A percentile compares a stretch with the other conserved stretches of the same genome.
phyloP scores from a whole-genome alignment of 1,139 yeast species.

The Blastobotrys raffinosifermentans region DNA sequence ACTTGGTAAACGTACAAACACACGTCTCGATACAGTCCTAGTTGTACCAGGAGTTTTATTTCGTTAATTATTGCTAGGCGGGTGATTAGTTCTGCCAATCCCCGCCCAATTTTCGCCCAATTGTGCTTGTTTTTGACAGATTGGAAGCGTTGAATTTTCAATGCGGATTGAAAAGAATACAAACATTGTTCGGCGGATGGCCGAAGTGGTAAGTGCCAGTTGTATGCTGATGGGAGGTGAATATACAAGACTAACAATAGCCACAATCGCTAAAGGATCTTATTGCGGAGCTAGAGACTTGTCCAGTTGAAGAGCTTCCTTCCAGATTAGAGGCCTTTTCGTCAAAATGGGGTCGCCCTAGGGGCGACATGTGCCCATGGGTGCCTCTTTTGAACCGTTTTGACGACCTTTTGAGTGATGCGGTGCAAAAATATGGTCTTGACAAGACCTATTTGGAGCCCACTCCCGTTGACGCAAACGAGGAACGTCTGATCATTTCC shows the following conservation, averaged over 20 bases:
- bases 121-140: too few relatives aligned
- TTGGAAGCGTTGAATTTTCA: too few relatives aligned
- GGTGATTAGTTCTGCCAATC: too few relatives aligned
- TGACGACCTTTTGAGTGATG: conserved; percentile 56
- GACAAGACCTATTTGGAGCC: conserved; percentile 43
- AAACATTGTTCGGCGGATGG: conserved; percentile 25
- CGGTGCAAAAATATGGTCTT: conserved; percentile 51
- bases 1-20: too few relatives aligned
- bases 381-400: conserved; percentile 67
- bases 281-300: conserved; percentile 35
- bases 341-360: conserved; percentile 54
- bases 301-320: conserved; percentile 36
- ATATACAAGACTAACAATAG: conserved; percentile 23
- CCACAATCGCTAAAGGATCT: conserved; percentile 38
- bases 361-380: conserved; percentile 76
- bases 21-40: too few relatives aligned
- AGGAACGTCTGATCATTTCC: conserved; percentile 44
- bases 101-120: too few relatives aligned
- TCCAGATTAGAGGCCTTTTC: conserved; percentile 30
- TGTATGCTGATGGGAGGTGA: neutral
- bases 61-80: too few relatives aligned
- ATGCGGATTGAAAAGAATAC: conserved; percentile 28
- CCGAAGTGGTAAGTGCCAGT: conserved; percentile 25
- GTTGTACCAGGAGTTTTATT: too few relatives aligned
- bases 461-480: conserved; percentile 41